Evolutionary conservation across 2,329 filamentous ascomycete genomes (phyloP), one percentile per base, ranked within the genome.

Genomic region (Leptodontidium sp.): DNA sequence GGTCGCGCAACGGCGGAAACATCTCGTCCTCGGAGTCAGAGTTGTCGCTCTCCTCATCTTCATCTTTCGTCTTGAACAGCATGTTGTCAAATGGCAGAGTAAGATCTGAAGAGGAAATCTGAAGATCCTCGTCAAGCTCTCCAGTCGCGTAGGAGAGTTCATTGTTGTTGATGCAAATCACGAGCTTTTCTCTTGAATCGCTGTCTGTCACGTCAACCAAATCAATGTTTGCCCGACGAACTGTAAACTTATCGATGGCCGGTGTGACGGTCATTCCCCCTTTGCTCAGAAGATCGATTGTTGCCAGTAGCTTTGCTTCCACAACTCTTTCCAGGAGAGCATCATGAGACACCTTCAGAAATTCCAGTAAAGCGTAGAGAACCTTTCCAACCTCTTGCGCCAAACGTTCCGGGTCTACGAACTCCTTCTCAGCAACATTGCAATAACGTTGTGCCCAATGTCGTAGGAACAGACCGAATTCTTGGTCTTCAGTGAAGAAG

Each of bases 241-340:
- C 12, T 4, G 32, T 26, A 24, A 26, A 43, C 2, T 40, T 58
- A 9, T 4, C 15, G 12, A 1, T 43, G n/a, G 2, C 5, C 21
- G 35, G 55, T n/a, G n/a, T 40, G 35, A 59, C 8, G 2, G n/a
- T 15, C 35, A 59, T 15, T 9, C 9, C n/a, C 11, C n/a, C n/a
- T 14, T 26, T 17, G 4, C 5, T 15, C 11, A 59, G 3, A 7
- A 59, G 1, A 12, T 59, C 21, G 17, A 43, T 15, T 21, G 55
- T 43, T 26, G 3, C 15, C n/a, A 1, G 7, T 15, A 59, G 35
- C 35, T 43, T 59, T 17, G 35, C 35, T 2, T 59, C 35, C n/a
- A 59, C 55, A n/a, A 43, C 35, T 38, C n/a, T 59, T 59, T 59
- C 55, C 35, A 59, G 15, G 3, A 59, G 55, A 21, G 55, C 55